These are phyloP conservation scores for Saposhnikovia divaricata DNA, from an alignment of 129 eudicot species.

Conservation along the genomic window DNA sequence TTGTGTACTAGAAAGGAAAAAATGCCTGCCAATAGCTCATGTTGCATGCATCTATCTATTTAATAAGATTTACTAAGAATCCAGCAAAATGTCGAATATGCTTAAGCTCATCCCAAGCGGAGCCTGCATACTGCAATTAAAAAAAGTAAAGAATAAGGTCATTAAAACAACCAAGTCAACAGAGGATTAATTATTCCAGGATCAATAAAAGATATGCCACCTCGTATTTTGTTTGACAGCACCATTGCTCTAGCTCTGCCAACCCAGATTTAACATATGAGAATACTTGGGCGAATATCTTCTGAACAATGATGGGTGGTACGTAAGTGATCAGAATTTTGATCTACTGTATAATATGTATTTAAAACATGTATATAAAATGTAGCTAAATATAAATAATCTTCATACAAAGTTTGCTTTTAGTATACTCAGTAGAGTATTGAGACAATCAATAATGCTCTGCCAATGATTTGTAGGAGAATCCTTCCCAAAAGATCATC, in stretches of 20 bases:
- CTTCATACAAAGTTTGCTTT: conserved; percentile 79
- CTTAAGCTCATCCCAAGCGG: conserved; percentile 92
- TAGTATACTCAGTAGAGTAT: conserved; percentile 60
- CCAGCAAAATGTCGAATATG: conserved; percentile 95
- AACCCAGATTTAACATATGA: conserved; percentile 79
- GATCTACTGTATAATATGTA: background rate
- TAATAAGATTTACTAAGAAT: conserved; percentile 27
- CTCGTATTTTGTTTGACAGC: conserved; percentile 84
- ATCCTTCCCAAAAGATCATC: conserved; percentile 84
- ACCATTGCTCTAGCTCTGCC: conserved; percentile 93
- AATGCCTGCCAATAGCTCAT: background rate
- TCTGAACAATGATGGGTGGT: conserved; percentile 84
- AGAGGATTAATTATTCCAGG: background rate
- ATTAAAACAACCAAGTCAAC: conserved; percentile 3
- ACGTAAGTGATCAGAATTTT: conserved; percentile 48
- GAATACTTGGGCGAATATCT: conserved; percentile 71
- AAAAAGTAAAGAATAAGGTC: background rate
- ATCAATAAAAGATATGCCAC: conserved; percentile 25
- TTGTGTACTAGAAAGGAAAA: background rate
- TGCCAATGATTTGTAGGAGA: conserved; percentile 75
- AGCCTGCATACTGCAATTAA: conserved; percentile 71
- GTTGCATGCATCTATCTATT: too few species aligned
- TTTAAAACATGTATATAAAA: too few species aligned
- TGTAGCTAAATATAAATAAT: background rate
- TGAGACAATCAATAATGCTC: conserved; percentile 72